These are phyloP conservation scores for Monosporascus cannonballus DNA, from an alignment of 2,329 filamentous ascomycete genomes.

Conservation along the genomic window DNA sequence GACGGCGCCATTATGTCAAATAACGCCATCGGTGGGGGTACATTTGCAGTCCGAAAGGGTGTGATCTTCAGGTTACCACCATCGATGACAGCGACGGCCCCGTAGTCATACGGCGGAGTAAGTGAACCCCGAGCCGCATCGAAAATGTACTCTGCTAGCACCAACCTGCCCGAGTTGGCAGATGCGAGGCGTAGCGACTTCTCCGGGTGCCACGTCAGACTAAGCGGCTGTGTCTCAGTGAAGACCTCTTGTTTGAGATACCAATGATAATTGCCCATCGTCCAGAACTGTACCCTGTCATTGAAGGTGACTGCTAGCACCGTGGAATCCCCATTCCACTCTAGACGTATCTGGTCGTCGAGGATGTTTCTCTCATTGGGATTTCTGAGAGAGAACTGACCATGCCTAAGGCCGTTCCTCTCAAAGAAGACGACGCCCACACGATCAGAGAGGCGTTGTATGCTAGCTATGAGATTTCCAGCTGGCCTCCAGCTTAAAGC, in stretches of 20 bases:
- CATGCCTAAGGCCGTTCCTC: conserved; percentile 93
- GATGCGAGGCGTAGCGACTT: conserved; percentile 65
- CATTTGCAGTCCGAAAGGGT: conserved; percentile 73
- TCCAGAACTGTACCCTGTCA: conserved; percentile 86
- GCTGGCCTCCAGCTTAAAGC: conserved; percentile 85
- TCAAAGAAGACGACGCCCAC: conserved; percentile 92
- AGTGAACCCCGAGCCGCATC: conserved; percentile 63
- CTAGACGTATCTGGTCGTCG: conserved; percentile 56
- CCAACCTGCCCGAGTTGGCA: conserved; percentile 41
- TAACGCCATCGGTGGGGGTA: conserved; percentile 89
- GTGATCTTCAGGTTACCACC: conserved; percentile 76
- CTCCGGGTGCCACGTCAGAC: conserved; percentile 77
- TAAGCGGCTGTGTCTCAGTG: conserved; percentile 27
- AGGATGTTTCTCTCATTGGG: conserved; percentile 50
- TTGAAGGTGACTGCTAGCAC: conserved; percentile 76
- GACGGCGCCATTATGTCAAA: conserved; percentile 61
- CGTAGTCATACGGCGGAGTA: conserved; percentile 66
- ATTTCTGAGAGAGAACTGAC: conserved; percentile 76
- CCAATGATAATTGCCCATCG: conserved; percentile 95
- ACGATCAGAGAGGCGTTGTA: conserved; percentile 65
- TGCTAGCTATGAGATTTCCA: conserved; percentile 83
- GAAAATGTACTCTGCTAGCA: conserved; percentile 63
- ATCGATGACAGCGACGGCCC: conserved; percentile 78
- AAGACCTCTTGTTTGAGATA: conserved; percentile 89
- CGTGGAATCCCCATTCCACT: conserved; percentile 90